Conservation (phyloP, 108 stramenopile species). For the Cyclotella baltica region DNA sequence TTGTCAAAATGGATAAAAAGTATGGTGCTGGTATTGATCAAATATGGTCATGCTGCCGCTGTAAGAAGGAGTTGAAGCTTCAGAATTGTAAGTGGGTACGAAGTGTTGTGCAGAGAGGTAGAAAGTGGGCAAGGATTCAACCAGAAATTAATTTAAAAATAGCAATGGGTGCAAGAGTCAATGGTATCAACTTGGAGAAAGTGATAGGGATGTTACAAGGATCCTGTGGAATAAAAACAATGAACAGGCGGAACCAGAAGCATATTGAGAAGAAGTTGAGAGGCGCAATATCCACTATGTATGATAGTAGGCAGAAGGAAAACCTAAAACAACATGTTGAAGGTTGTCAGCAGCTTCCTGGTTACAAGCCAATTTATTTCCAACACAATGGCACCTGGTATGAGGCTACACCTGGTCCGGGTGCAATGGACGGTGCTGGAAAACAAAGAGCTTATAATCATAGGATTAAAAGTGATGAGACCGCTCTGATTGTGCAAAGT, state of each 20-base stretch:
- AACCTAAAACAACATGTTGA: not conserved
- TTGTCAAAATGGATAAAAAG: not conserved
- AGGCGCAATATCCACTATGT: not conserved
- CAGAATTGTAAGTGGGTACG: not conserved
- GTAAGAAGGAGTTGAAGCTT: not conserved
- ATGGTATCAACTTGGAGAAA: conserved; percentile 1
- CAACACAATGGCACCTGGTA: not conserved
- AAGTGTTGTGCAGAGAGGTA: not conserved
- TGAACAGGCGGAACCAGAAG: not conserved
- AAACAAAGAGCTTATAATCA: not conserved
- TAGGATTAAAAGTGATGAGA: not conserved
- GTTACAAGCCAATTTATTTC: not conserved
- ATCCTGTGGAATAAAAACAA: conserved; percentile 1
- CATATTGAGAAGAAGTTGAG: conserved; percentile 1
- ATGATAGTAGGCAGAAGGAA: not conserved
- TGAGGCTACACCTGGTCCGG: not conserved
- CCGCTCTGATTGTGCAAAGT: not conserved
- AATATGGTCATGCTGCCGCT: not conserved
- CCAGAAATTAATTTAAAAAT: not conserved
- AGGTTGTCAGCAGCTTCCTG: not conserved
- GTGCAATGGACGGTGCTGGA: not conserved
- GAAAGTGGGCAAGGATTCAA: not conserved
- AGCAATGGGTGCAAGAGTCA: conserved; percentile 9
- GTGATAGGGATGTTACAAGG: not conserved
- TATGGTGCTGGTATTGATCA: not conserved